These are phyloP conservation scores for Zygnema cylindricum DNA, from an alignment of 139 green algal species.

Conservation along the genomic window DNA sequence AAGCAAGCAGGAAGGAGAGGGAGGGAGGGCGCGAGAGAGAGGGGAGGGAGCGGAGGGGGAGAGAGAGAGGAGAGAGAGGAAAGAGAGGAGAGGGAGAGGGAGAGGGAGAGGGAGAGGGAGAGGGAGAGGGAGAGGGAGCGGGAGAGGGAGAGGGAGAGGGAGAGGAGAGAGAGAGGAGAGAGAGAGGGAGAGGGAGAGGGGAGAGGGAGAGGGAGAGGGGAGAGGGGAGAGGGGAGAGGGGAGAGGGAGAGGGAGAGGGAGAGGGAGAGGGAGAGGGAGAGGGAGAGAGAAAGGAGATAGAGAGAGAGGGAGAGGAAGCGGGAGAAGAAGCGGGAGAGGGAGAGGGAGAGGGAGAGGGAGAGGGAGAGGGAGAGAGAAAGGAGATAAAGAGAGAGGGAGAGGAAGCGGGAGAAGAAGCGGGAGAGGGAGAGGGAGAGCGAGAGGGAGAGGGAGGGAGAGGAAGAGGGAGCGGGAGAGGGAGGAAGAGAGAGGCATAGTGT, in stretches of 20 bases:
- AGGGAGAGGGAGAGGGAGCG: neutral
- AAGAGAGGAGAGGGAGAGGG: neutral
- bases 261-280: neutral
- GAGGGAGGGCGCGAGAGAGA: too few relatives aligned
- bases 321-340: too few relatives aligned
- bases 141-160: neutral
- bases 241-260: neutral
- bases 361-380: too few relatives aligned
- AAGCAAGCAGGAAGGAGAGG: too few relatives aligned
- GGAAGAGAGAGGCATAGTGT: neutral
- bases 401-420: neutral
- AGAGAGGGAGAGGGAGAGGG: neutral
- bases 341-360: too few relatives aligned
- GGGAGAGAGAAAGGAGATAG: neutral
- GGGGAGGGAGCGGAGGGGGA: too few relatives aligned
- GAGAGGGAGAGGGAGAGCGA: too few relatives aligned
- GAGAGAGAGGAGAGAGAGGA: neutral
- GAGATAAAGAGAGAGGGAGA: neutral
- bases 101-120: neutral
- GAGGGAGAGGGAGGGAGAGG: too few relatives aligned
- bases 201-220: too few relatives aligned
- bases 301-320: neutral
- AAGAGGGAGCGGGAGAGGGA: neutral
- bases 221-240: neutral
- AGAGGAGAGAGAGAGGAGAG: neutral